Evolutionary conservation across 176 grass and related monocot species (phyloP).

Genomic region (Rhynchospora tenuis): DNA sequence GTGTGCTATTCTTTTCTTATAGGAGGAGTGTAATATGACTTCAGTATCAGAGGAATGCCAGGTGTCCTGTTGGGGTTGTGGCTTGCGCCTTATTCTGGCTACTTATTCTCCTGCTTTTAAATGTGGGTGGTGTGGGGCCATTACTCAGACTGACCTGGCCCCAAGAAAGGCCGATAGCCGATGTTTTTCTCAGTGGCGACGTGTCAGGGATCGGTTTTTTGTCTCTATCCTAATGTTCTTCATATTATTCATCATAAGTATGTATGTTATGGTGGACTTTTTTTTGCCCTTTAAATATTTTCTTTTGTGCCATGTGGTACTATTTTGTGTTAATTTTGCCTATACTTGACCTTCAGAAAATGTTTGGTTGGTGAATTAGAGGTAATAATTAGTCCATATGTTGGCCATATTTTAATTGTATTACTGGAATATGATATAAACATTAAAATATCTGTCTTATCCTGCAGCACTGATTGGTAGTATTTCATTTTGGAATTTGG

Average conservation of each 20-base stretch:
- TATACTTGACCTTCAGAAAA: neutral
- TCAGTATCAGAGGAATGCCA: constrained; percentile 71
- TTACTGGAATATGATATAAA: neutral
- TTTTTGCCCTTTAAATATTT: neutral
- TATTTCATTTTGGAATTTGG: neutral
- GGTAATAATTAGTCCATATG: neutral
- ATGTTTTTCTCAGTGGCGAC: constrained; percentile 77
- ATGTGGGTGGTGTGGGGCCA: constrained; percentile 97
- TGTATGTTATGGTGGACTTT: constrained; percentile 17
- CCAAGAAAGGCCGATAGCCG: constrained; percentile 59
- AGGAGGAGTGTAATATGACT: constrained; percentile 67
- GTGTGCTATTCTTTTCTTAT: constrained; percentile 25
- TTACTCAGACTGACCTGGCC: constrained; percentile 55
- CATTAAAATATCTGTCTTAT: neutral
- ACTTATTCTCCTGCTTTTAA: constrained; percentile 68
- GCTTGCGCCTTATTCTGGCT: constrained; percentile 60
- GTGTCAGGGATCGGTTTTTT: constrained; percentile 67
- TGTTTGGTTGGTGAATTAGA: neutral
- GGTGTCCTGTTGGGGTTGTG: constrained; percentile 85
- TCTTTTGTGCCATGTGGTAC: neutral
- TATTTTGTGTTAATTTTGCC: neutral
- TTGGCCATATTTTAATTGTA: neutral
- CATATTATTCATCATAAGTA: constrained; percentile 88
- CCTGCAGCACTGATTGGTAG: neutral
- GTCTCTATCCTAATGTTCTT: constrained; percentile 66